These are phyloP conservation scores for Ogataea salicorniae DNA, from an alignment of 805 yeast species.

Conservation along the genomic window DNA sequence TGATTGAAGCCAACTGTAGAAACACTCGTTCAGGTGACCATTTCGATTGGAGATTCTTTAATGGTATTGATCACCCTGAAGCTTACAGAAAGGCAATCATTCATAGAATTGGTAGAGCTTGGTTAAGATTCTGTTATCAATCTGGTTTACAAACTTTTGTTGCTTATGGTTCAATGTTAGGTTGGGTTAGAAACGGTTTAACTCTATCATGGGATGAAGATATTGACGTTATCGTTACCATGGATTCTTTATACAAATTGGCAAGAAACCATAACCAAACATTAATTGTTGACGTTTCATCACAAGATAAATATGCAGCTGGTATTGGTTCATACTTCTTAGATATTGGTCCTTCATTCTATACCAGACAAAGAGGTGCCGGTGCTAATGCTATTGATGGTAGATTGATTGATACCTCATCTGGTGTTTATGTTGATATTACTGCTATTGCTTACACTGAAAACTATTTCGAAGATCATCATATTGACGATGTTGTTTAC, in stretches of 20 bases:
- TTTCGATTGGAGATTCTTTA: slow-evolving; percentile 52
- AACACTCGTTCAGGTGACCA: slow-evolving; percentile 31
- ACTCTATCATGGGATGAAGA: slow-evolving; percentile 66
- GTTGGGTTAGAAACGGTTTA: slow-evolving; percentile 62
- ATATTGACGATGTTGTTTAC: slow-evolving; percentile 13
- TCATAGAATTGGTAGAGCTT: slow-evolving; percentile 47
- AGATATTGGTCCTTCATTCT: slow-evolving; percentile 42
- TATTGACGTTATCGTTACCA: slow-evolving; percentile 59
- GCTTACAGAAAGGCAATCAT: slow-evolving; percentile 34
- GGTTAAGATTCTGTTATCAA: slow-evolving; percentile 43
- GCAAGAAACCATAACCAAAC: slow-evolving; percentile 47
- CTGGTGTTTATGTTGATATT: slow-evolving; percentile 63
- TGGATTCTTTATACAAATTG: slow-evolving; percentile 39
- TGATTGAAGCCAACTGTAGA: slow-evolving; percentile 33
- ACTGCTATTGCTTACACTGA: slow-evolving; percentile 48
- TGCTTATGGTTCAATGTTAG: slow-evolving; percentile 60
- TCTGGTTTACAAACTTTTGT: slow-evolving; percentile 52
- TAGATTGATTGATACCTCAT: slow-evolving; percentile 56
- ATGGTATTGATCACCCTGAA: slow-evolving; percentile 39
- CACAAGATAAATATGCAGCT: slow-evolving; percentile 29
- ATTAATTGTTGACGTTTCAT: slow-evolving; percentile 37
- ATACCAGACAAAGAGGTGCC: slow-evolving; percentile 45
- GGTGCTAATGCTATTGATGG: slow-evolving; percentile 61
- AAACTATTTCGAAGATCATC: slow-evolving; percentile 23
- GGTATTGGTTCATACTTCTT: slow-evolving; percentile 55